phyloP scores from a whole-genome alignment of 768 basidiomycete species.

The Tulasnella sp. region DNA sequence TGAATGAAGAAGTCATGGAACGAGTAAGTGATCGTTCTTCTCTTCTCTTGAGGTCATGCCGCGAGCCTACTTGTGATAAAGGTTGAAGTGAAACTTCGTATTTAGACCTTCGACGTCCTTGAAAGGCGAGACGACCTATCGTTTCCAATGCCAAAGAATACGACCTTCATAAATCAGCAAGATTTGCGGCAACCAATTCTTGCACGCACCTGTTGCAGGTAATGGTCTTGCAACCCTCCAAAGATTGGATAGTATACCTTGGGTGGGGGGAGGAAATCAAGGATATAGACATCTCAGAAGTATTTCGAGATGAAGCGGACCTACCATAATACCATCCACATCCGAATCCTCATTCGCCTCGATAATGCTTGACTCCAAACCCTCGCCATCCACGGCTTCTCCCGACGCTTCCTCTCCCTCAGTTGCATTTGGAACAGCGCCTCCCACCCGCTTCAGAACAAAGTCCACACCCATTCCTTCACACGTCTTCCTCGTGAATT shows the following conservation, averaged over 20 bases:
- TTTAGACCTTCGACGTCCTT: slow-evolving; percentile 98
- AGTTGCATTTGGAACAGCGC: slow-evolving; percentile 41
- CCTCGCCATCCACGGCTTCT: slow-evolving; percentile 73
- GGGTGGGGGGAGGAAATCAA: not conserved
- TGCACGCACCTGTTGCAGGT: slow-evolving; percentile 72
- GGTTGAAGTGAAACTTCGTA: slow-evolving; percentile 89
- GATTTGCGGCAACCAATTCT: not conserved
- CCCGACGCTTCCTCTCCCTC: slow-evolving; percentile 30
- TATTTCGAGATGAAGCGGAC: slow-evolving; percentile 21
- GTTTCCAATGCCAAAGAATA: not conserved
- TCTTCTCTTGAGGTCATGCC: slow-evolving; percentile 21
- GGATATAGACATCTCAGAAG: not conserved
- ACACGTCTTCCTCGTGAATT: slow-evolving; percentile 89
- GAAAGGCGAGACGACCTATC: slow-evolving; percentile 79
- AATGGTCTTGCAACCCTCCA: slow-evolving; percentile 82
- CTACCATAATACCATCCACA: slow-evolving; percentile 92
- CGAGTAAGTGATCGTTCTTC: not conserved
- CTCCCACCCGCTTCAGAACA: slow-evolving; percentile 62
- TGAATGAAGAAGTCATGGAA: not conserved
- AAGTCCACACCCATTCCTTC: slow-evolving; percentile 80
- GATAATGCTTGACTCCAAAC: slow-evolving; percentile 91
- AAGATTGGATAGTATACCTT: slow-evolving; percentile 98
- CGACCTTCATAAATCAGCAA: too few species aligned
- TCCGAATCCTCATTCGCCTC: slow-evolving; percentile 82
- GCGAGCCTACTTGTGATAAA: slow-evolving; percentile 77